A percentile compares a stretch with the other conserved stretches of the same genome.
phyloP scores from a whole-genome alignment of 305 asterid genomes.

The Fraxinus xanthoxyloides region DNA sequence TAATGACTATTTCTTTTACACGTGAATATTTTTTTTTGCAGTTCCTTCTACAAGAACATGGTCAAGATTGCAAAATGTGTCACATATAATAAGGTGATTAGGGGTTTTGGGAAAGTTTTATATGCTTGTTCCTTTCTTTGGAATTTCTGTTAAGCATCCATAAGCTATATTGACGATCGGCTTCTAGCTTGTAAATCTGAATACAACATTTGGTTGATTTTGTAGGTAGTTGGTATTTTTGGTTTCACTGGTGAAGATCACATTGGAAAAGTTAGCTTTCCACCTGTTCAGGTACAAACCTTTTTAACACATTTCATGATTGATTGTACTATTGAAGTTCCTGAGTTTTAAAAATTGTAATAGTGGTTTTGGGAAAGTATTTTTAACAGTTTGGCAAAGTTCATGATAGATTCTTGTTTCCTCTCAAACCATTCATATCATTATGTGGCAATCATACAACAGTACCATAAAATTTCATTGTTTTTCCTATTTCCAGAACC shows the following conservation, averaged over 20 bases:
- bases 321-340: neutral
- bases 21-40: conserved; percentile 31
- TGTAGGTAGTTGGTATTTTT: conserved; percentile 81
- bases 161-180: neutral
- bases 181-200: conserved; percentile 13
- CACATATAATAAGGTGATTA: conserved; percentile 79
- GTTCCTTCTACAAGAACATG: conserved; percentile 88
- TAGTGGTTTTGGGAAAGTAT: neutral
- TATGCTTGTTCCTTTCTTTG: neutral
- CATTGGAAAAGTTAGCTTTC: conserved; percentile 89
- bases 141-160: neutral
- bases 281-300: conserved; percentile 75
- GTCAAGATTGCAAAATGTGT: conserved; percentile 78
- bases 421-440: neutral
- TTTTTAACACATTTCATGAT: neutral
- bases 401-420: neutral
- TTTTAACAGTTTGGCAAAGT: neutral
- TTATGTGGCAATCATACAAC: neutral
- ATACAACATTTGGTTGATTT: conserved; percentile 10
- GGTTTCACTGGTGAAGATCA: conserved; percentile 96
- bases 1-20: neutral
- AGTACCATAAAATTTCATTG: neutral
- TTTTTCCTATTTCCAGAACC: neutral
- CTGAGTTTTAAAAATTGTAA: neutral
- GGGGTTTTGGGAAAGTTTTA: neutral